A percentile compares a stretch with the other conserved stretches of the same genome.
Conservation (phyloP, 257 asterid genomes). For the Mentha longifolia region DNA sequence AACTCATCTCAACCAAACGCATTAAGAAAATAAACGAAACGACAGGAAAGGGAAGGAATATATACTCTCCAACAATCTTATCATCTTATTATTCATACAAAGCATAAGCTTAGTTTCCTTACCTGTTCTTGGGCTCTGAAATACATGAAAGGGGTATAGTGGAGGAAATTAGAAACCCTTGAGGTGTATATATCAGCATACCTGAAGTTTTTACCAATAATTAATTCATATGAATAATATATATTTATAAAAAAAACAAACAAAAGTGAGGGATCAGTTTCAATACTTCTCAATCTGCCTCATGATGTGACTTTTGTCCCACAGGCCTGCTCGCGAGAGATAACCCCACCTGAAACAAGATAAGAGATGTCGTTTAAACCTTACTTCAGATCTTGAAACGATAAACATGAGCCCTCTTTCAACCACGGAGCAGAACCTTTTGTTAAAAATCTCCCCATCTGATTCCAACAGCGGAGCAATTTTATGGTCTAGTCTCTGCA, state of each 20-base stretch:
- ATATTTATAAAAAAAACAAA: not conserved
- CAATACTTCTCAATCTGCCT: conserved; percentile 90
- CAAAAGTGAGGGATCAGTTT: conserved; percentile 4
- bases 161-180: conserved; percentile 91
- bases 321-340: conserved; percentile 89
- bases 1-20: no score
- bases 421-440: conserved; percentile 43
- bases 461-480: conserved; percentile 83
- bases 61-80: no score
- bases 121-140: conserved; percentile 91
- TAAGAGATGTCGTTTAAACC: conserved; percentile 12
- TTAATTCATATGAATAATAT: no score
- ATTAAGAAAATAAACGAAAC: no score
- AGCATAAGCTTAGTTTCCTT: no score
- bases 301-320: conserved; percentile 98
- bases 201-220: conserved; percentile 46
- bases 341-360: conserved; percentile 80
- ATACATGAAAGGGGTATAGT: conserved; percentile 89
- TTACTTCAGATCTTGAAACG: conserved; percentile 26
- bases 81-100: no score
- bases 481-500: conserved; percentile 81
- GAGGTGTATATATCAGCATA: conserved; percentile 94
- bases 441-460: conserved; percentile 83
- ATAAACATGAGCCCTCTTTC: not conserved
- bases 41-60: no score